Evolutionary conservation across 192 early-diverging fungal genomes (phyloP).

Genomic region (Funneliformis geosporum): DNA sequence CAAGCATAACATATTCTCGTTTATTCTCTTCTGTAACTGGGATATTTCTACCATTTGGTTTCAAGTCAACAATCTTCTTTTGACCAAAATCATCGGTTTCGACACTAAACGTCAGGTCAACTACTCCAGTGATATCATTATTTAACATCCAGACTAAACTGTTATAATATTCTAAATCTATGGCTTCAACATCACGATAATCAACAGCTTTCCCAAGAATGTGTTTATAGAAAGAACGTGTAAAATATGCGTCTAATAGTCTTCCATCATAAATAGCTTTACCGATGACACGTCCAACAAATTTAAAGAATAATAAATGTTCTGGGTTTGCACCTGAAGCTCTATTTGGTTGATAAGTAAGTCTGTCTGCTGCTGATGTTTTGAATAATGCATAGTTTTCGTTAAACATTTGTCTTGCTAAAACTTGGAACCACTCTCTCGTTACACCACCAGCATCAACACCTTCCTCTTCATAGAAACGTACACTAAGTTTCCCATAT

Average conservation of each 20-base stretch:
- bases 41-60: slow-evolving; percentile 83
- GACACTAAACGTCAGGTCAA: slow-evolving; percentile 92
- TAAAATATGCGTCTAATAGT: slow-evolving; percentile 95
- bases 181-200: slow-evolving; percentile 96
- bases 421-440: slow-evolving; percentile 97
- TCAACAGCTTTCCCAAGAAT: slow-evolving; percentile 91
- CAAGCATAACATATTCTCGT: slow-evolving; percentile 91
- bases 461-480: slow-evolving; percentile 96
- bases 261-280: slow-evolving; percentile 99
- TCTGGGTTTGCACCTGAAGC: slow-evolving; percentile 90
- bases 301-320: slow-evolving; percentile 94
- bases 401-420: slow-evolving; percentile 98
- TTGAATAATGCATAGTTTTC: slow-evolving; percentile 98
- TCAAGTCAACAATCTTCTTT: slow-evolving; percentile 83
- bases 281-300: slow-evolving; percentile 97
- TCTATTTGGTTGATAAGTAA: slow-evolving; percentile 98
- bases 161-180: slow-evolving; percentile 97
- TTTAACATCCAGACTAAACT: slow-evolving; percentile 97
- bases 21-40: slow-evolving; percentile 95
- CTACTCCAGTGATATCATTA: slow-evolving; percentile 93
- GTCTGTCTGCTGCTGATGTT: slow-evolving; percentile 90
- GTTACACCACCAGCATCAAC: slow-evolving; percentile 98
- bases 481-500: slow-evolving; percentile 87
- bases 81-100: slow-evolving; percentile 95
- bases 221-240: slow-evolving; percentile 98